Percentiles rank a stretch among this genome's conserved stretches.
Conservation (phyloP, 2,329 filamentous ascomycete species). For the Atkinsonella texensis region DNA sequence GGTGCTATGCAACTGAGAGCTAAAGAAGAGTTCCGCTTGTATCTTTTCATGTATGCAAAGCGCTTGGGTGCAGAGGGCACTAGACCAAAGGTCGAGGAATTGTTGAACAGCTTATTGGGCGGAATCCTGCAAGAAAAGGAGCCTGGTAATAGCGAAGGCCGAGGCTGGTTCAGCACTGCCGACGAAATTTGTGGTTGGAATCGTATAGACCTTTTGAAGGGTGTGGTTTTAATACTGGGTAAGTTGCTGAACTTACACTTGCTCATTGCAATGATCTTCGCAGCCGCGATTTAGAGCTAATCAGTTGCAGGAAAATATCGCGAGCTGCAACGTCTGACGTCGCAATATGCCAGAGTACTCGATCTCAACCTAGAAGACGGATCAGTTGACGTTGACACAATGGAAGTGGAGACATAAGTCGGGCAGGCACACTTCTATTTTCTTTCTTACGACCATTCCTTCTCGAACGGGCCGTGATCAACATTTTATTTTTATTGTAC, state of each 20-base stretch:
- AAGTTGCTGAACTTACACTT: constrained; percentile 25
- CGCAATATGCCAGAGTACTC: constrained; percentile 81
- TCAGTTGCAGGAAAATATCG: constrained; percentile 73
- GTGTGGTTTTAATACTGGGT: constrained; percentile 89
- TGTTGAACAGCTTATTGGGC: constrained; percentile 71
- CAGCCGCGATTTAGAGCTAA: constrained; percentile 13
- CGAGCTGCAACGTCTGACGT: constrained; percentile 85
- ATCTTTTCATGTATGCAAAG: constrained; percentile 97
- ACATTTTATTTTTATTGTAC: neutral
- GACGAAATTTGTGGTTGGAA: constrained; percentile 85
- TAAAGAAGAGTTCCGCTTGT: constrained; percentile 84
- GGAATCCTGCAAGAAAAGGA: constrained; percentile 51
- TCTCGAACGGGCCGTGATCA: neutral
- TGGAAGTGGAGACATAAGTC: constrained; percentile 27
- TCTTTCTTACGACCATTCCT: neutral
- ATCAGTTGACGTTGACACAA: constrained; percentile 29
- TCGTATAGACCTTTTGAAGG: constrained; percentile 73
- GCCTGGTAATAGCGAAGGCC: constrained; percentile 29
- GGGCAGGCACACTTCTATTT: neutral
- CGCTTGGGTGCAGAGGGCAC: constrained; percentile 83
- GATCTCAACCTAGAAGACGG: constrained; percentile 44
- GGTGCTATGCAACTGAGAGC: constrained; percentile 76
- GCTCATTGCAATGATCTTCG: neutral
- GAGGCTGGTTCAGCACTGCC: constrained; percentile 53
- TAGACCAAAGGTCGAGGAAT: constrained; percentile 81